phyloP scores from a whole-genome alignment of 495 filamentous ascomycete genomes.

The Penicillium soppii region DNA sequence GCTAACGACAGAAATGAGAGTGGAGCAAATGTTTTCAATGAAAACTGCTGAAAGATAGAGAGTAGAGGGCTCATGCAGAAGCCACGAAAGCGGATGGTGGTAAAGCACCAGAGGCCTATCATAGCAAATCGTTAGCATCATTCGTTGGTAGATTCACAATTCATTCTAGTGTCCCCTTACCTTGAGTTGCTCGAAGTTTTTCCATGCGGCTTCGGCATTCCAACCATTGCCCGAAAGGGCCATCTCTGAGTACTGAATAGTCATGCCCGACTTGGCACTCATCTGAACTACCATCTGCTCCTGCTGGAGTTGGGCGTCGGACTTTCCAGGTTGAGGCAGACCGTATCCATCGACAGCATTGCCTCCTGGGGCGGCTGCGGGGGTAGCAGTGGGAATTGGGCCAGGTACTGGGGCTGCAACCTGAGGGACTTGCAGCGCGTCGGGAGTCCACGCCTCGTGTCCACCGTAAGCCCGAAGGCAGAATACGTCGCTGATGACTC shows the following conservation, averaged over 20 bases:
- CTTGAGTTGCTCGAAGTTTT: conserved; percentile 61
- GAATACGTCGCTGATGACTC: conserved; percentile 80
- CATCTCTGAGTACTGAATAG: conserved; percentile 64
- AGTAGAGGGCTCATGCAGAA: conserved; percentile 9
- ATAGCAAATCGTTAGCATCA: conserved; percentile 1
- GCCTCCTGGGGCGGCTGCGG: conserved; percentile 20
- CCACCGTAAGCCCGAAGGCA: conserved; percentile 67
- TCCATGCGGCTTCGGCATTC: conserved; percentile 68
- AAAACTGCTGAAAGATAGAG: background rate
- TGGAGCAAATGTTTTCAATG: background rate
- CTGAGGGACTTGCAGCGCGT: conserved; percentile 33
- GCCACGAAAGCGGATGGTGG: conserved; percentile 41
- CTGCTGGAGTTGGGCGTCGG: conserved; percentile 48
- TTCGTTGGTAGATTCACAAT: background rate
- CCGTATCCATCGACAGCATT: conserved; percentile 39
- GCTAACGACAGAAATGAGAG: conserved; percentile 3
- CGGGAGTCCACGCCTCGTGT: conserved; percentile 55
- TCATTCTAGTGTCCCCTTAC: conserved; percentile 18
- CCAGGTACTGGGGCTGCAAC: conserved; percentile 6
- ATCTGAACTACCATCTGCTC: conserved; percentile 66
- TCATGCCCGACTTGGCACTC: conserved; percentile 69
- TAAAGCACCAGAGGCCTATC: conserved; percentile 39
- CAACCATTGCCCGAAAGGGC: conserved; percentile 71
- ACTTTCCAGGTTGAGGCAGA: conserved; percentile 37
- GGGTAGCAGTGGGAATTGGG: background rate